Percentiles rank a stretch among this genome's conserved stretches.
These are phyloP conservation scores for Trichocomaceae sp. DNA, from an alignment of 2,329 filamentous ascomycete species.

Conservation along the genomic window DNA sequence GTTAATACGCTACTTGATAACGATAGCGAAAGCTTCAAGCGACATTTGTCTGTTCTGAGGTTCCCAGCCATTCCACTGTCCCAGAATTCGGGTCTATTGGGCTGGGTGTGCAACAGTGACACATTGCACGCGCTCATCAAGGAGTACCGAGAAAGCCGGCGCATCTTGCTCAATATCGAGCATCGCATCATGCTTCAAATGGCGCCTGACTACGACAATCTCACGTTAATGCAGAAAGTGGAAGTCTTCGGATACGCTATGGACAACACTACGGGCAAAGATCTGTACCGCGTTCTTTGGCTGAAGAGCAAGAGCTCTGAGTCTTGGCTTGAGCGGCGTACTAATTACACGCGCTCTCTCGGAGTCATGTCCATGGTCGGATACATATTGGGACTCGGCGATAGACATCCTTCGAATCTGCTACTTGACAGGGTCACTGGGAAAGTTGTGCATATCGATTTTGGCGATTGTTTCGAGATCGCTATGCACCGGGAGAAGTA, in stretches of 20 bases:
- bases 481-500: constrained; percentile 99
- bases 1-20: constrained; percentile 92
- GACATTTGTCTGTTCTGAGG: constrained; percentile 90
- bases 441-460: constrained; percentile 98
- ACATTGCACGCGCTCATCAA: constrained; percentile 94
- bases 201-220: constrained; percentile 97
- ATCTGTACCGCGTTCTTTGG: constrained; percentile 96
- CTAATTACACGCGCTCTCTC: constrained; percentile 96
- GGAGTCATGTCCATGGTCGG: constrained; percentile 99
- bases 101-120: constrained; percentile 97
- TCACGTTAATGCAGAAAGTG: constrained; percentile 99
- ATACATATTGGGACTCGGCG: constrained; percentile 93
- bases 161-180: constrained; percentile 97
- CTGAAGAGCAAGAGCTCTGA: constrained; percentile 98
- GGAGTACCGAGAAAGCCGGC: constrained; percentile 93
- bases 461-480: constrained; percentile 98
- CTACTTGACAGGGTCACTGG: constrained; percentile 95
- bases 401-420: constrained; percentile 94
- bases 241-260: constrained; percentile 98
- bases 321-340: constrained; percentile 92
- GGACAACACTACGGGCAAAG: constrained; percentile 97
- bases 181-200: constrained; percentile 99
- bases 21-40: constrained; percentile 94
- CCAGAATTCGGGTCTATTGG: constrained; percentile 88
- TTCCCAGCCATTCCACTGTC: constrained; percentile 97